Base-by-base conservation (phyloP, 163 green algal species). In the Trebouxia gelatinosa region DNA sequence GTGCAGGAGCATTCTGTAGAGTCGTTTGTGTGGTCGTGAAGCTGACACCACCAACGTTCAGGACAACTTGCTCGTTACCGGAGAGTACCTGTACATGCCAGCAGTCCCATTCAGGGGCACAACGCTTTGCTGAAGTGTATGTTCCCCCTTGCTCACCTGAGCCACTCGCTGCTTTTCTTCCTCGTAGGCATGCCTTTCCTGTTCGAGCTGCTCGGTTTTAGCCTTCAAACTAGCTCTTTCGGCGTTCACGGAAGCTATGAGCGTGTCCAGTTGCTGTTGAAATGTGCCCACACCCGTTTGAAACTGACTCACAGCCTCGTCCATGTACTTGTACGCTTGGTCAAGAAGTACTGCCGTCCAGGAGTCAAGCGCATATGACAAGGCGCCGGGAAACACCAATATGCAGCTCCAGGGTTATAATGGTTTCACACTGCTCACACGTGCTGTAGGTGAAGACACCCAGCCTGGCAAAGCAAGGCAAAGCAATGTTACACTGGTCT, bases 11-110 rank as follows among this genome's bases (percentile, higher is more conserved):
- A 54, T 89, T 89, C 66, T 88, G 84, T 32, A 94, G 74, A 31
- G 90, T 94, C 43, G 82, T 84, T 6, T 91, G 62, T 3, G 85
- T 91, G 59, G 90, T 94, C 9, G 85, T 90, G 84, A 89, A 94
- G 23, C 81, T 80, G 46, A 64, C 40, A 17, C 90, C 90, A 26
- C 90, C 90, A 32, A 94, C 85, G 65, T 90, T 92, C 3, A 94
- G 85, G 6, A 81, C 77, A 4, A 94, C 83, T 77, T 92, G 46
- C 37, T 81, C 76, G 23, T 70, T 76, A 34, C 51, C 70, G n/a
- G 34, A 29, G n/a, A 76, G 62, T 0, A 76, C 68, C 68, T 76
- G 68, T 28, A 76, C 19, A 17, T 21, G 1, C 2, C 3, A 23
- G 26, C 46, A 58, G 13, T 17, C 17, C 13, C 17, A 58, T 59